Base-by-base conservation (phyloP, 345 rosid genomes). In the Cardamine chenopodiifolia region DNA sequence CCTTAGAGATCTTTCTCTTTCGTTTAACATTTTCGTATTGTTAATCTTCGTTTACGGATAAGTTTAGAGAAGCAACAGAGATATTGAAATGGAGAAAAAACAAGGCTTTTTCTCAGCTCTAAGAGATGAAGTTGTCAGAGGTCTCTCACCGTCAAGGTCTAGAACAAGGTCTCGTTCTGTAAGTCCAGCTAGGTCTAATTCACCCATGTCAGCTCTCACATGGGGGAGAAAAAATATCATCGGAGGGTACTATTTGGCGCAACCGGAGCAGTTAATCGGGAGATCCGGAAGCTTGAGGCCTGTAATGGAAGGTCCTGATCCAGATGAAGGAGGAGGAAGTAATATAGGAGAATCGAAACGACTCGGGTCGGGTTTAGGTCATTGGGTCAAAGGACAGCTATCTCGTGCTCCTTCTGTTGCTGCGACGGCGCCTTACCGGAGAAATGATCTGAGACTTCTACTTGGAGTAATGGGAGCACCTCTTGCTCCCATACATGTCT, bases 381-480 rank as follows among this genome's bases (percentile, higher is more conserved):
- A 91, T 70, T 94, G 97, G 98, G 88, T 88, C 42, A 91, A 83
- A 47, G 95, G 92, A 7, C 96, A 83, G 76, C 77, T 91, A 15
- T 84, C 91, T 31, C 83, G 89, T 78, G 75, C 93, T 23, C 89
- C 96, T 0, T 84, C 96, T 0, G 82, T 81, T 14, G 79, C 81
- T 9, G 80, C 89, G 1, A 54, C 77, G 67, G 83, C 85, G 57
- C 59, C 64, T 52, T 84, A 78, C 63, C 83, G 74, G 73, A 78
- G 89, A 78, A 85, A 88, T 57, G 97, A 94, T 87, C 85, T 90
- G 77, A 86, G 95, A 64, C 73, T 94, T 42, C 73, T 94, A 75
- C 85, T 94, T 3, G 96, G 98, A 3, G 97, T 91, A 6, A 80
- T 94, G 84, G 98, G 95, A 31, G 95, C 98, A 14, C 97, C 98